phyloP scores from a whole-genome alignment of 139 green algal genomes.

The Picochlorum sp. region DNA sequence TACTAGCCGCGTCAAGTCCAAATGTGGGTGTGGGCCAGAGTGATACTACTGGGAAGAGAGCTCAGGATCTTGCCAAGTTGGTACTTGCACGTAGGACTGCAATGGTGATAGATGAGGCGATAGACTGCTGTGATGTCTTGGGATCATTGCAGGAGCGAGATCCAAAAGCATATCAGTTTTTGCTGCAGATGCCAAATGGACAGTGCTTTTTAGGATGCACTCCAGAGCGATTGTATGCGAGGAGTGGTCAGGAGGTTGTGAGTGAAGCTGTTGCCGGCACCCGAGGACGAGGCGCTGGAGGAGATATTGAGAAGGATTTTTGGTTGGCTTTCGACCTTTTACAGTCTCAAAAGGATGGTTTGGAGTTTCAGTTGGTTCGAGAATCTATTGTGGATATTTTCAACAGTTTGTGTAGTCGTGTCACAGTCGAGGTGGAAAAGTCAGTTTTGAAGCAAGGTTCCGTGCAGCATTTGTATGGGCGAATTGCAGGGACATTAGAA shows the following conservation, averaged over 20 bases:
- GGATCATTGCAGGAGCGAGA: constrained; percentile 58
- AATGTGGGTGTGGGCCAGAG: neutral
- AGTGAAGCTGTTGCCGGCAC: constrained; percentile 92
- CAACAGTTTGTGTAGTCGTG: constrained; percentile 35
- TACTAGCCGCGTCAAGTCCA: constrained; percentile 30
- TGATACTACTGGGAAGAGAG: neutral
- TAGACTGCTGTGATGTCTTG: constrained; percentile 61
- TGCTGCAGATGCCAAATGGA: constrained; percentile 46
- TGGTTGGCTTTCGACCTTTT: constrained; percentile 81
- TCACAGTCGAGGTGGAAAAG: constrained; percentile 79
- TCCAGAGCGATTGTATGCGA: constrained; percentile 85
- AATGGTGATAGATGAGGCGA: constrained; percentile 29
- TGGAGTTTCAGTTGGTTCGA: constrained; percentile 84
- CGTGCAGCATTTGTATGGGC: constrained; percentile 94
- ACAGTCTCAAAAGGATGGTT: constrained; percentile 81
- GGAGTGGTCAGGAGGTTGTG: constrained; percentile 54
- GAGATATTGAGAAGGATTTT: constrained; percentile 75
- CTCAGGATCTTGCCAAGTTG: constrained; percentile 59
- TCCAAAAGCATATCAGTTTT: constrained; percentile 81
- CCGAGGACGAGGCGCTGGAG: constrained; percentile 47
- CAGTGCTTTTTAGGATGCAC: constrained; percentile 81
- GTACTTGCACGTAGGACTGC: constrained; percentile 65
- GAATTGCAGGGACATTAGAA: constrained; percentile 63
- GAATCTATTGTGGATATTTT: constrained; percentile 61
- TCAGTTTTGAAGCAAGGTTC: constrained; percentile 75